These are phyloP conservation scores for Sphaerobolus stellatus DNA, from an alignment of 1,284 basidiomycete genomes.

Conservation along the genomic window DNA sequence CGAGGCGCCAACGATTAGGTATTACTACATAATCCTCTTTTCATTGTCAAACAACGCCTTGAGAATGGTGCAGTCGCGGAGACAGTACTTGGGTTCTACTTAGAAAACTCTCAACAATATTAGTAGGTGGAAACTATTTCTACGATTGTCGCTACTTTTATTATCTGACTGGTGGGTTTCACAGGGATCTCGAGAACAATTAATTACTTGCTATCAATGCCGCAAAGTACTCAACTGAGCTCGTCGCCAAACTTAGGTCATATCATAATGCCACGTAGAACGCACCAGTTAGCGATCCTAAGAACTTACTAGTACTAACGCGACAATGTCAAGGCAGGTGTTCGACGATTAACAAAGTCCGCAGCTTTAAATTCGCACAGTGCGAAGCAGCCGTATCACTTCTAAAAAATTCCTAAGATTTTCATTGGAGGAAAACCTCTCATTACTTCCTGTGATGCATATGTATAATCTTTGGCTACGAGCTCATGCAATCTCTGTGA, in stretches of 20 bases:
- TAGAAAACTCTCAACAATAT: constrained; percentile 98
- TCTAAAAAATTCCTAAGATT: constrained; percentile 94
- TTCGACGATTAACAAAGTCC: constrained; percentile 96
- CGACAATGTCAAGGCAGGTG: constrained; percentile 92
- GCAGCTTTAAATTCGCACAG: constrained; percentile 93
- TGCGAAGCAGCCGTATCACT: constrained; percentile 96
- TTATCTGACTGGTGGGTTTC: constrained; percentile 15
- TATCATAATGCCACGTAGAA: constrained; percentile 98
- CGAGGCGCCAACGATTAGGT: constrained; percentile 99
- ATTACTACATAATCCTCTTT: constrained; percentile 92
- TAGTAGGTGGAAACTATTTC: constrained; percentile 54
- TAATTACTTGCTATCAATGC: constrained; percentile 98
- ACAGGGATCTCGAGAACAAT: constrained; percentile 95
- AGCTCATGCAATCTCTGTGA: no score
- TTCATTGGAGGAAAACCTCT: no score
- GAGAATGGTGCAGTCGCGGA: constrained; percentile 97
- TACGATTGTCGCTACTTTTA: not conserved
- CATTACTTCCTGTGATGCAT: no score
- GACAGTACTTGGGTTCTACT: constrained; percentile 93
- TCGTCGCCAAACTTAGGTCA: constrained; percentile 94
- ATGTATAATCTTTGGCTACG: no score
- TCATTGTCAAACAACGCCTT: constrained; percentile 94
- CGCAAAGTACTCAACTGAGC: constrained; percentile 96
- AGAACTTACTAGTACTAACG: constrained; percentile 91
- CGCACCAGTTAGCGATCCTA: constrained; percentile 88